Base-by-base conservation (phyloP, 2,329 filamentous ascomycete genomes). In the Aspergillus ruber region DNA sequence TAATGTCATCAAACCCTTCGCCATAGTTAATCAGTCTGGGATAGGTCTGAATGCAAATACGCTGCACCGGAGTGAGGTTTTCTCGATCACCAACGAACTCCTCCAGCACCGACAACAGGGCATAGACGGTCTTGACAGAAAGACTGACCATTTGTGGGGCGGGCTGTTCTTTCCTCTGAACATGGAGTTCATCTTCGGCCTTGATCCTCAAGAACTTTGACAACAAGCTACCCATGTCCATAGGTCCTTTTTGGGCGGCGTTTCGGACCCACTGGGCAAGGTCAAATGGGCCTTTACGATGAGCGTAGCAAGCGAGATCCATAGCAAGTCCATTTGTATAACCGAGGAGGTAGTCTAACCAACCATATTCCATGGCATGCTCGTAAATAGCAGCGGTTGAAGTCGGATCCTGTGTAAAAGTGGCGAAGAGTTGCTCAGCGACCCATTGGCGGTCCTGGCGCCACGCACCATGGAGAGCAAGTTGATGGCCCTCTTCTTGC, bases 11-110 rank as follows among this genome's bases (percentile, higher is more conserved):
- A 53, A 86, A 90, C 3, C 88, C 90, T 68, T 95, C 88, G 2
- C 90, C 90, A 58, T 95, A 97, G 62, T 98, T 98, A 74, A 98
- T 95, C 25, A 98, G 74, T 39, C 93, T 81, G 6, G 93, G 94
- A 59, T 97, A 98, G 1, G 87, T 85, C 48, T 90, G 90, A 53
- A 98, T 90, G 66, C 90, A 96, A 45, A 84, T 82, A 27, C 91
- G 82, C 69, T 96, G 90, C 23, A 95, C 81, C 12, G 83, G 73
- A 43, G 93, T 88, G 20, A 95, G 76, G 45, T 91, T 85, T 44
- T 85, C 77, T 45, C 82, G 80, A 46, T 76, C 73, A 25, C 69
- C 67, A 13, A 75, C 66, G 54, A 75, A 85, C 50, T 87, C 84
- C 52, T 88, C 84, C 27, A 96, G 76, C 40, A 95, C 87, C 56